Evolutionary conservation across 306 rosid genomes (phyloP).

Genomic region (Quillaja saponaria): DNA sequence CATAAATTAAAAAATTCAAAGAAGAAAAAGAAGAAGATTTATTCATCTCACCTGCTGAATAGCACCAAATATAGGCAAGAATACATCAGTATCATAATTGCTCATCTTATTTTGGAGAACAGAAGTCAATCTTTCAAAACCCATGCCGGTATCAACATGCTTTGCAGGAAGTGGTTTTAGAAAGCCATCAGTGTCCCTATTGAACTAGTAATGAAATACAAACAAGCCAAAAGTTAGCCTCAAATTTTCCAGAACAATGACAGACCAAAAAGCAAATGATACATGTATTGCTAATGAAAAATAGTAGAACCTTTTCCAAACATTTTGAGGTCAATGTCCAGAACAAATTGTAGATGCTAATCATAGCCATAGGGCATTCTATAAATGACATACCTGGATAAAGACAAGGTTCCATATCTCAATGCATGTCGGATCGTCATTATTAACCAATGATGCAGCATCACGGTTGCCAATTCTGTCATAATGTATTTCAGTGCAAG

Average conservation of each 20-base stretch:
- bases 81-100: conserved; percentile 94
- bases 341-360: not conserved
- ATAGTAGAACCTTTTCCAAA: too few relatives aligned
- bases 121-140: conserved; percentile 92
- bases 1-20: not conserved
- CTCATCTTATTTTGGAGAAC: conserved; percentile 86
- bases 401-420: conserved; percentile 99
- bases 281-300: conserved; percentile 11
- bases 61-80: conserved; percentile 86
- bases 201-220: conserved; percentile 49
- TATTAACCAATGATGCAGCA: conserved; percentile 84
- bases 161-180: conserved; percentile 86
- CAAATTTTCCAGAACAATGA: not conserved
- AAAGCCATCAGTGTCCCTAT: conserved; percentile 88
- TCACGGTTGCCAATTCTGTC: conserved; percentile 95
- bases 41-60: conserved; percentile 77
- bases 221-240: not conserved
- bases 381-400: conserved; percentile 65
- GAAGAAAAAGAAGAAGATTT: conserved; percentile 27
- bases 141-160: conserved; percentile 98
- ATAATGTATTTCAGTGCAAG: conserved; percentile 95
- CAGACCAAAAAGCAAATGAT: conserved; percentile 8
- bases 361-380: conserved; percentile 6
- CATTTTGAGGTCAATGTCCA: conserved; percentile 18
- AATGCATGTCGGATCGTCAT: conserved; percentile 92